These are phyloP conservation scores for Aspergillus quadrilineatus DNA, from an alignment of 2,329 filamentous ascomycete species.

Conservation along the genomic window DNA sequence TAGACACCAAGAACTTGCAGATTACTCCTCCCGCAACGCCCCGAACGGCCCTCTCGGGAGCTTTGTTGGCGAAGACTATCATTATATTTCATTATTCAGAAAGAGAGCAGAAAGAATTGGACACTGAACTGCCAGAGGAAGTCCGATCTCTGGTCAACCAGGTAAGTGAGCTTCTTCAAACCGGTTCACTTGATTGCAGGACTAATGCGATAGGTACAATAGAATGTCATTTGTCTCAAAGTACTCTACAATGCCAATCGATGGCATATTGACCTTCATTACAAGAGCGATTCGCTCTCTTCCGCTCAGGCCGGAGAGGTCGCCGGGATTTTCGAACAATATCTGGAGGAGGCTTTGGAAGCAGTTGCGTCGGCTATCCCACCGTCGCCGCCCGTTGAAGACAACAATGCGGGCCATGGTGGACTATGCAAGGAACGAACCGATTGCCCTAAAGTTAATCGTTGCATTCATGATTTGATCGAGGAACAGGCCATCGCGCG, in stretches of 20 bases:
- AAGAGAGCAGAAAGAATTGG: background rate
- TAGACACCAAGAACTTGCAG: background rate
- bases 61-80: background rate
- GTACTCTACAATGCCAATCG: background rate
- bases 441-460: background rate
- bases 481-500: background rate
- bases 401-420: too few species aligned
- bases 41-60: background rate
- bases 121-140: background rate
- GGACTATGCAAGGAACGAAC: background rate
- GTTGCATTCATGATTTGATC: slow-evolving; percentile 7
- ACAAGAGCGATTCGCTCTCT: too few species aligned
- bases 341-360: background rate
- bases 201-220: background rate
- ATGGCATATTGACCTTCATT: too few species aligned
- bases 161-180: background rate
- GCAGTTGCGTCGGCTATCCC: background rate
- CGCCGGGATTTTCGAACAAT: too few species aligned
- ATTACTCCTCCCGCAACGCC: background rate
- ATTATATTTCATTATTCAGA: background rate
- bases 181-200: background rate
- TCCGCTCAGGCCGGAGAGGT: too few species aligned
- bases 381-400: background rate
- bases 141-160: background rate
- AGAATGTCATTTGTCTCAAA: background rate